A percentile compares a stretch with the other conserved stretches of the same genome.
Conservation (phyloP, 2,329 filamentous ascomycete species). For the Penicillium griseofulvum region DNA sequence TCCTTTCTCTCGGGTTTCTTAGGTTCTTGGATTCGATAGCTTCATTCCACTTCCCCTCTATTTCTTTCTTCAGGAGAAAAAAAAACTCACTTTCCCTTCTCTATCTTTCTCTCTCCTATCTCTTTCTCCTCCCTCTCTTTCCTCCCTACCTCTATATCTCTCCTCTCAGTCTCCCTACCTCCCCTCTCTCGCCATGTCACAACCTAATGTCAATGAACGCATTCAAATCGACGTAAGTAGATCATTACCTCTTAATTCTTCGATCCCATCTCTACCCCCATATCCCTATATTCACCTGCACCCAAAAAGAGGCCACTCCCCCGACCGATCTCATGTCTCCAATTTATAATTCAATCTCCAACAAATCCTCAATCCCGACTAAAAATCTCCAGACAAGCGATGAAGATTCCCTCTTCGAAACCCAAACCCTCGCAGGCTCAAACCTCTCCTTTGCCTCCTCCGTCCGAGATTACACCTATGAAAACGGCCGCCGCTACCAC, state of each 20-base stretch:
- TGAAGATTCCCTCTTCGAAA: conserved; percentile 34
- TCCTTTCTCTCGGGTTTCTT: conserved; percentile 15
- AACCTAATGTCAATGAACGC: conserved; percentile 29
- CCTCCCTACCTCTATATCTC: not conserved
- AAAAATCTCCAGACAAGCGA: conserved; percentile 31
- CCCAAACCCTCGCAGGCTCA: conserved; percentile 39
- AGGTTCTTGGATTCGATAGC: conserved; percentile 2
- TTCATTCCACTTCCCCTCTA: not conserved
- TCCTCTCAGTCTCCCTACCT: not conserved
- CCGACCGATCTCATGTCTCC: not conserved
- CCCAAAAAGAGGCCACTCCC: not conserved
- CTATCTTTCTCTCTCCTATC: too few relatives aligned
- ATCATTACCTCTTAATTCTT: not conserved
- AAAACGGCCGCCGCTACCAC: conserved; percentile 46
- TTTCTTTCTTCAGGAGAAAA: not conserved
- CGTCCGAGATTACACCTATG: conserved; percentile 38
- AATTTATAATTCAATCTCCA: not conserved
- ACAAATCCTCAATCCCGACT: not conserved
- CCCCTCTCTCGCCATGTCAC: conserved; percentile 23
- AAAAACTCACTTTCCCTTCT: too few relatives aligned
- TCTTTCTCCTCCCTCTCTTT: too few relatives aligned
- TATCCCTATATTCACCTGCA: not conserved
- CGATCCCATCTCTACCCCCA: not conserved
- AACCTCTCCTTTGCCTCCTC: conserved; percentile 42
- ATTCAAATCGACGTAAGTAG: conserved; percentile 38